Evolutionary conservation across 176 grass and related monocot genomes (phyloP).

Genomic region (Hsuehochloa calcarea): DNA sequence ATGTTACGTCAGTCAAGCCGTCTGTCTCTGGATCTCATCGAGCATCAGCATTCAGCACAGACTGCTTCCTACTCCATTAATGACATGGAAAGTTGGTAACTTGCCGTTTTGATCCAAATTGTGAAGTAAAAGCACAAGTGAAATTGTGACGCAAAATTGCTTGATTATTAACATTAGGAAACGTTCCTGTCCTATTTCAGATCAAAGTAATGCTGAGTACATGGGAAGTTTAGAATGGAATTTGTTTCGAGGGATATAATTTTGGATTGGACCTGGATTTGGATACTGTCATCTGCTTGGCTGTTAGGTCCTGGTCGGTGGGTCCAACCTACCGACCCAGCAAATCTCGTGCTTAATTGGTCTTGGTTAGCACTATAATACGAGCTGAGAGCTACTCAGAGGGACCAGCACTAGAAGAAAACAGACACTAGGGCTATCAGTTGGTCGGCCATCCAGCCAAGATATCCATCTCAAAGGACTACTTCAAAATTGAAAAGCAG

Average conservation of each 20-base stretch:
- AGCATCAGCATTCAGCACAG: neutral
- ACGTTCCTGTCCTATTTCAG: neutral
- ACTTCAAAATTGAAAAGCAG: neutral
- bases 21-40: neutral
- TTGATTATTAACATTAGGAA: neutral
- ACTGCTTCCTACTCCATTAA: neutral
- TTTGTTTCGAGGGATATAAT: neutral
- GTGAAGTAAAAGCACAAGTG: neutral
- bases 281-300: constrained; percentile 1
- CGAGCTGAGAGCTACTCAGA: neutral
- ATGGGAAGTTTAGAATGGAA: neutral
- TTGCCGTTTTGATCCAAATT: neutral
- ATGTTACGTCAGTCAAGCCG: neutral
- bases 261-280: neutral
- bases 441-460: neutral
- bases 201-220: neutral
- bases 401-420: neutral
- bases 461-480: neutral
- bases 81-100: neutral
- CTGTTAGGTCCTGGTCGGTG: neutral
- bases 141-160: neutral
- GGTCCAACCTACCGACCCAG: neutral
- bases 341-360: neutral
- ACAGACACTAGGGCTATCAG: neutral
- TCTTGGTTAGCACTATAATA: neutral